phyloP scores from a whole-genome alignment of 2,329 filamentous ascomycete species.

The Dichotomopilus funicola region DNA sequence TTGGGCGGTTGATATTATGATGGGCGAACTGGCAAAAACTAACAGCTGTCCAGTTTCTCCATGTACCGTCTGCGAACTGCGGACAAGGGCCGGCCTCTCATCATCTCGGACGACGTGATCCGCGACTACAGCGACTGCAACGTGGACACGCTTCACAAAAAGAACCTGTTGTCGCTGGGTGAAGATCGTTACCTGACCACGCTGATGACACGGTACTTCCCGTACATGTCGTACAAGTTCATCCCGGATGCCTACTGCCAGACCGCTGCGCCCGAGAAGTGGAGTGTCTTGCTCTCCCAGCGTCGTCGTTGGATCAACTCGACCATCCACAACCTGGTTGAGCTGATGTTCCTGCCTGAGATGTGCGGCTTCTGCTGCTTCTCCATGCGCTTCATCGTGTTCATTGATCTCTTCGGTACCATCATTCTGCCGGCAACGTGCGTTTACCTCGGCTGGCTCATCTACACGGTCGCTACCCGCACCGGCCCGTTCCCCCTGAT shows the following conservation, averaged over 20 bases:
- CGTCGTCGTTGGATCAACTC: slow-evolving; percentile 99
- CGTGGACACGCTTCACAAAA: slow-evolving; percentile 93
- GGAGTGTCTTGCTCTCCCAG: slow-evolving; percentile 92
- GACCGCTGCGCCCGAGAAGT: slow-evolving; percentile 89
- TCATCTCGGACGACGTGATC: slow-evolving; percentile 85
- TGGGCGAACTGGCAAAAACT: slow-evolving; percentile 23
- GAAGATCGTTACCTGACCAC: slow-evolving; percentile 97
- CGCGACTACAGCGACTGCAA: slow-evolving; percentile 81
- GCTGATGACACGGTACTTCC: slow-evolving; percentile 97
- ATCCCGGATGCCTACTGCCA: slow-evolving; percentile 86
- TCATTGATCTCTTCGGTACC: slow-evolving; percentile 89
- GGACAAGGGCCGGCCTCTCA: slow-evolving; percentile 88
- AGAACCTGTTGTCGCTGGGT: slow-evolving; percentile 88
- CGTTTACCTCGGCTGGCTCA: slow-evolving; percentile 78
- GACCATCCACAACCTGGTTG: slow-evolving; percentile 90
- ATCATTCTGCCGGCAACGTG: slow-evolving; percentile 86
- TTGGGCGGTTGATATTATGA: no score
- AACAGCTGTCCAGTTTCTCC: slow-evolving; percentile 66
- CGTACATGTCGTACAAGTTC: slow-evolving; percentile 93
- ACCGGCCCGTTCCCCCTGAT: slow-evolving; percentile 75
- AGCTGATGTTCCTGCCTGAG: slow-evolving; percentile 83
- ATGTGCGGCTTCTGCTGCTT: slow-evolving; percentile 99
- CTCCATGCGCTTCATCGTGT: slow-evolving; percentile 93
- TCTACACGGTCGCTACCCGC: slow-evolving; percentile 67
- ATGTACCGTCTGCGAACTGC: slow-evolving; percentile 96